Evolutionary conservation across 352 stramenopile species (phyloP).

Genomic region (Phytophthora tubulina): DNA sequence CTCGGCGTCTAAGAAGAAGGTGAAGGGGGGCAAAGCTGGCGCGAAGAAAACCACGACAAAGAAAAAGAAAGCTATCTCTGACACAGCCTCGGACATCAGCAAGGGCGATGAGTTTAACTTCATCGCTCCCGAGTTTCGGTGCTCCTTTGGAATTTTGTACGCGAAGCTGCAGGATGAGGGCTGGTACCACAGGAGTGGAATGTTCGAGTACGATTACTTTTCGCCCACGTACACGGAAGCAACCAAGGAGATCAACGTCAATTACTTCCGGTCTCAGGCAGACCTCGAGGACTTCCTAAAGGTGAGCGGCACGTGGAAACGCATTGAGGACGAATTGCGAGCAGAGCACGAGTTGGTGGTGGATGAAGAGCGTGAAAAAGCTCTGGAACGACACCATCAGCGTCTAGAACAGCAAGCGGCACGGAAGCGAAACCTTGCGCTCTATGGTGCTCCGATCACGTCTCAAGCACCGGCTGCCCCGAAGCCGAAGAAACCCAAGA

Average conservation of each 20-base stretch:
- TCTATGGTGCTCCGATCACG: slow-evolving; percentile 18
- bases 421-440: slow-evolving; percentile 34
- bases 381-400: slow-evolving; percentile 50
- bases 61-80: slow-evolving; percentile 26
- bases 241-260: slow-evolving; percentile 59
- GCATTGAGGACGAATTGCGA: slow-evolving; percentile 65
- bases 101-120: slow-evolving; percentile 56
- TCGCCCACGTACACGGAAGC: slow-evolving; percentile 67
- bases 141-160: slow-evolving; percentile 78
- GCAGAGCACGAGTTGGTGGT: slow-evolving; percentile 64
- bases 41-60: slow-evolving; percentile 46
- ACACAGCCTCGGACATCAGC: slow-evolving; percentile 18
- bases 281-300: slow-evolving; percentile 73
- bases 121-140: slow-evolving; percentile 66
- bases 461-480: slow-evolving; percentile 6
- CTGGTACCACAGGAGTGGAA: slow-evolving; percentile 64
- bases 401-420: slow-evolving; percentile 45
- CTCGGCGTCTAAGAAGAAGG: slow-evolving; percentile 37
- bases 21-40: slow-evolving; percentile 40
- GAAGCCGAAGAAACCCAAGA: slow-evolving; percentile 43
- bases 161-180: slow-evolving; percentile 63
- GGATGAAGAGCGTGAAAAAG: slow-evolving; percentile 60
- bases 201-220: slow-evolving; percentile 89
- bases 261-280: slow-evolving; percentile 74
- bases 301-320: slow-evolving; percentile 61